Evolutionary conservation across 2,329 filamentous ascomycete species (phyloP).

Genomic region (Ascosphaera acerosa): DNA sequence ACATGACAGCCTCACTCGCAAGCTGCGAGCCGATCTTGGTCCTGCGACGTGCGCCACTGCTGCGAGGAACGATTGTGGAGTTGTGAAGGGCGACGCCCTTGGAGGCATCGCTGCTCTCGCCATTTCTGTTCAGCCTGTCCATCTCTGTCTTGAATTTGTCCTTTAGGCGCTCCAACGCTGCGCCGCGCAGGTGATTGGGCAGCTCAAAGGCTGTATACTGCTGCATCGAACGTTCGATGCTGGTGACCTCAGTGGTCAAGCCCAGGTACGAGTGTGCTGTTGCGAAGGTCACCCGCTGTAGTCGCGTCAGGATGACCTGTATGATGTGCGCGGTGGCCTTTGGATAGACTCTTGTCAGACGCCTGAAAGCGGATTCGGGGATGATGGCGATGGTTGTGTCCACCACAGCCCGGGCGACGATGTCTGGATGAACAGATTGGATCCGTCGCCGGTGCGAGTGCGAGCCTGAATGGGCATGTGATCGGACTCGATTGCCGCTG

Average conservation of each 20-base stretch:
- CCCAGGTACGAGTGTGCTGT: slow-evolving; percentile 91
- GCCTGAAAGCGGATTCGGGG: slow-evolving; percentile 79
- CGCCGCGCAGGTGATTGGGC: slow-evolving; percentile 68
- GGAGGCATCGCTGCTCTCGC: slow-evolving; percentile 41
- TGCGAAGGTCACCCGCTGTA: slow-evolving; percentile 81
- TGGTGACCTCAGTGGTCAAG: slow-evolving; percentile 68
- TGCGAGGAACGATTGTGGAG: slow-evolving; percentile 14
- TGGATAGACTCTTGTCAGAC: slow-evolving; percentile 79
- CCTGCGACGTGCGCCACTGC: slow-evolving; percentile 41
- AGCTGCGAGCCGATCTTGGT: slow-evolving; percentile 59
- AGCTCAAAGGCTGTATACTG: slow-evolving; percentile 78
- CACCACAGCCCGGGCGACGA: slow-evolving; percentile 82
- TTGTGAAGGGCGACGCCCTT: slow-evolving; percentile 96
- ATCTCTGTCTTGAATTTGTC: slow-evolving; percentile 75
- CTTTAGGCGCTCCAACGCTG: slow-evolving; percentile 60
- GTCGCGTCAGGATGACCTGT: slow-evolving; percentile 81
- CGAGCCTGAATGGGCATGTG: slow-evolving; percentile 5
- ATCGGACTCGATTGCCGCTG: not conserved
- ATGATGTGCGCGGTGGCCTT: slow-evolving; percentile 95
- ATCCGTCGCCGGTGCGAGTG: slow-evolving; percentile 17
- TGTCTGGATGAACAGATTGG: slow-evolving; percentile 80
- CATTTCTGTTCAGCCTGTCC: slow-evolving; percentile 38
- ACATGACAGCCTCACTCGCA: slow-evolving; percentile 22
- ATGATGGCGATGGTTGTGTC: slow-evolving; percentile 98
- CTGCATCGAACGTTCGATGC: slow-evolving; percentile 83